Conservation (phyloP, 148 eudicot species). For the Silene latifolia region DNA sequence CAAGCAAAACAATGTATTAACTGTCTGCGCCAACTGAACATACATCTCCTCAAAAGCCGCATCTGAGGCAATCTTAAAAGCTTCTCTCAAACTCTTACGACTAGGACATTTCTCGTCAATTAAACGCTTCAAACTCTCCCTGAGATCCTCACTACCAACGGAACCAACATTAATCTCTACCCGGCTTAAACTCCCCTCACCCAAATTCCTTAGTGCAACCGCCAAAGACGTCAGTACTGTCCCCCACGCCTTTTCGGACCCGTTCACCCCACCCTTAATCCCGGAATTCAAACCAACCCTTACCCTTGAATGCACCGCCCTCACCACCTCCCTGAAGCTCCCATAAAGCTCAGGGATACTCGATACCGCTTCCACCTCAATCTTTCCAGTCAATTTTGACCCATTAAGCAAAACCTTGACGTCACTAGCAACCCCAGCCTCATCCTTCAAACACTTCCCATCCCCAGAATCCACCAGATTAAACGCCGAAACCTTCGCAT, state of each 20-base stretch:
- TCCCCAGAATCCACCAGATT: slow-evolving; percentile 65
- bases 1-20: slow-evolving; percentile 38
- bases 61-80: slow-evolving; percentile 25
- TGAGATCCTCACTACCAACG: slow-evolving; percentile 31
- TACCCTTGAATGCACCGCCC: slow-evolving; percentile 47
- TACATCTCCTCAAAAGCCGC: slow-evolving; percentile 41
- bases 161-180: slow-evolving; percentile 30
- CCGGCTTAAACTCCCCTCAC: slow-evolving; percentile 45
- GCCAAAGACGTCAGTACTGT: slow-evolving; percentile 31
- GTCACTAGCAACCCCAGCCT: slow-evolving; percentile 67
- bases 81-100: slow-evolving; percentile 26
- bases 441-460: slow-evolving; percentile 61
- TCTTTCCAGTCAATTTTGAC: slow-evolving; percentile 61
- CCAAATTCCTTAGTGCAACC: slow-evolving; percentile 38
- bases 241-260: slow-evolving; percentile 30
- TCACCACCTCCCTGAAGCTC: slow-evolving; percentile 46
- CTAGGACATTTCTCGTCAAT: slow-evolving; percentile 36
- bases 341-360: slow-evolving; percentile 56
- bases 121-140: slow-evolving; percentile 32
- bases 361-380: slow-evolving; percentile 34
- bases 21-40: slow-evolving; percentile 41
- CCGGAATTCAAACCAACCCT: slow-evolving; percentile 57
- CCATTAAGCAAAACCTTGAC: slow-evolving; percentile 74
- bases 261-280: slow-evolving; percentile 27
- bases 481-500: slow-evolving; percentile 41